phyloP scores from a whole-genome alignment of 371 early-diverging fungal species.

The Syncephalastrum monosporum region DNA sequence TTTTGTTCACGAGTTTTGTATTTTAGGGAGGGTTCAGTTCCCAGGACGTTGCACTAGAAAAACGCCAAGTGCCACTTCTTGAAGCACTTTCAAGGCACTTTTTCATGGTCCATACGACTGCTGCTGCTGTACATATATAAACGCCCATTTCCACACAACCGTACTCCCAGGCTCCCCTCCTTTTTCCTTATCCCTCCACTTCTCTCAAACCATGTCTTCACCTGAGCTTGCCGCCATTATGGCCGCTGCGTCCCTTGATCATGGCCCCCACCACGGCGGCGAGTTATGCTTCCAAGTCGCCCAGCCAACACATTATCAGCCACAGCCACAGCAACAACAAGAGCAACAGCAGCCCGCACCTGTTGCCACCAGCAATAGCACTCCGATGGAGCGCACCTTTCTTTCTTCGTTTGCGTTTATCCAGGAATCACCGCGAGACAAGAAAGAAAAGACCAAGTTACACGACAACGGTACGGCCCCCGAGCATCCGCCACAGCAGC shows the following conservation, averaged over 20 bases:
- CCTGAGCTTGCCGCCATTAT: no score
- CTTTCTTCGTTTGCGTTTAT: constrained; percentile 20
- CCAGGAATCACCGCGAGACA: constrained; percentile 13
- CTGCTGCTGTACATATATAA: not conserved
- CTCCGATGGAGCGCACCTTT: no score
- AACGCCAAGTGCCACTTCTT: constrained; percentile 1
- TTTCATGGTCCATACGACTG: no score
- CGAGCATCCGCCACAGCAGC: constrained; percentile 3
- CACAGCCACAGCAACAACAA: no score
- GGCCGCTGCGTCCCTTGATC: no score
- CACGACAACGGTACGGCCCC: not conserved
- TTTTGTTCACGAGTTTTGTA: constrained; percentile 2
- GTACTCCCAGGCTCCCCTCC: not conserved
- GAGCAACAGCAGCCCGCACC: no score
- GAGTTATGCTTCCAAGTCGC: no score
- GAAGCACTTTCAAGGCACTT: constrained; percentile 6
- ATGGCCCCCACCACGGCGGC: no score
- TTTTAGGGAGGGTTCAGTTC: not conserved
- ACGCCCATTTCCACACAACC: not conserved
- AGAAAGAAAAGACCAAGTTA: constrained; percentile 4
- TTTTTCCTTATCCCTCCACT: not conserved
- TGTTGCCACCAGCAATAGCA: no score
- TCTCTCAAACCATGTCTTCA: not conserved
- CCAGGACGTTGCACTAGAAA: constrained; percentile 4
- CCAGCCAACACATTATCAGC: no score